A percentile compares a stretch with the other conserved stretches of the same genome.
Conservation (phyloP, 805 yeast genomes). For the Kluyveromyces aestuarii region DNA sequence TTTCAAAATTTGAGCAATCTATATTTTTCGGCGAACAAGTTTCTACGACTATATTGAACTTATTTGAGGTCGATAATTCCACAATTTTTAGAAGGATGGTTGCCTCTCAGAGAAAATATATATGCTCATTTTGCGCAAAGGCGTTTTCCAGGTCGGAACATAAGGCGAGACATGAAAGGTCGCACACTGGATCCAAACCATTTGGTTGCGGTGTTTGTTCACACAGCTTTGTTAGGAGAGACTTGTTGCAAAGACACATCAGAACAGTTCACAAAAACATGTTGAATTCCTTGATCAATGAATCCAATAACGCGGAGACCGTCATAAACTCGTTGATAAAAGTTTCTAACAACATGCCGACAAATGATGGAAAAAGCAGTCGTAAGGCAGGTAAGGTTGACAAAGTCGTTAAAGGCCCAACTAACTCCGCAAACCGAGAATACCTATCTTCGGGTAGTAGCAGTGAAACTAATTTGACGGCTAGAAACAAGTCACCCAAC, state of each 20-base stretch:
- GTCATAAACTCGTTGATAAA: conserved; percentile 1
- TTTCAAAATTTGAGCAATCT: too few relatives aligned
- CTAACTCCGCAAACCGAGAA: background rate
- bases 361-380: background rate
- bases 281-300: conserved; percentile 5
- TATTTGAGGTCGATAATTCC: too few relatives aligned
- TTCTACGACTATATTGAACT: too few relatives aligned
- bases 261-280: conserved; percentile 57
- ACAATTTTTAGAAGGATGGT: conserved; percentile 3
- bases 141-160: conserved; percentile 77
- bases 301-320: background rate
- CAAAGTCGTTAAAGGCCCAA: background rate
- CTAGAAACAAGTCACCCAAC: background rate
- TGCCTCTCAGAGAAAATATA: conserved; percentile 51
- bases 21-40: too few relatives aligned
- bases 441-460: background rate
- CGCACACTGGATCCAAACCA: conserved; percentile 75
- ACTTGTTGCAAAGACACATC: conserved; percentile 65
- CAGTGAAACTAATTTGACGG: background rate
- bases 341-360: background rate
- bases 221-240: conserved; percentile 69
- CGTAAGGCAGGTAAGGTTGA: background rate
- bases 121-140: conserved; percentile 72
- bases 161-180: conserved; percentile 66
- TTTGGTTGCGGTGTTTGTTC: conserved; percentile 64